Evolutionary conservation across 2,329 filamentous ascomycete species (phyloP).

Genomic region (Fusarium fujikuroi): DNA sequence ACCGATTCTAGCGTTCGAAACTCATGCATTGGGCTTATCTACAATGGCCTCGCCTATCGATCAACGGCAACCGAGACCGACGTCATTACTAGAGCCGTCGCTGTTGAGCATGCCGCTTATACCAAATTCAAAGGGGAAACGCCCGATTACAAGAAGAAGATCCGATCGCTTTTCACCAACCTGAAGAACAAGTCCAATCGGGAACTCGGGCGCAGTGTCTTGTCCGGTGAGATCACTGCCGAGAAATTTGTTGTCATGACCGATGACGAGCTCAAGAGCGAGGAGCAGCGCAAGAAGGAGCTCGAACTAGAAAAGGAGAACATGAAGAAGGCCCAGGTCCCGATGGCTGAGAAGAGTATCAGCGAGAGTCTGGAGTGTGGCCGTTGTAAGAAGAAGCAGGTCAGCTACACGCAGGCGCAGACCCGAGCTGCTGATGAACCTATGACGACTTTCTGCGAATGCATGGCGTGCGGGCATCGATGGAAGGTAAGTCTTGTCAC

Average conservation of each 20-base stretch:
- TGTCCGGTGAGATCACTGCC: conserved; percentile 77
- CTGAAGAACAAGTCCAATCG: conserved; percentile 92
- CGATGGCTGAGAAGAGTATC: conserved; percentile 90
- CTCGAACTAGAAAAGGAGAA: conserved; percentile 86
- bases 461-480: conserved; percentile 74
- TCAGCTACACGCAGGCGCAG: conserved; percentile 96
- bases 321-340: conserved; percentile 96
- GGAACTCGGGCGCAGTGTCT: conserved; percentile 78
- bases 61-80: conserved; percentile 77
- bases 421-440: conserved; percentile 96
- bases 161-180: conserved; percentile 93
- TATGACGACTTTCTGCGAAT: conserved; percentile 81
- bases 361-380: conserved; percentile 88
- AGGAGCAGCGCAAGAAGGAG: conserved; percentile 81
- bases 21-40: conserved; percentile 89
- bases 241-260: conserved; percentile 86
- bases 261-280: conserved; percentile 90
- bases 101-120: conserved; percentile 85
- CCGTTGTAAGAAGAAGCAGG: conserved; percentile 92
- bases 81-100: conserved; percentile 79
- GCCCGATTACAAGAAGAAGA: conserved; percentile 83
- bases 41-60: conserved; percentile 83
- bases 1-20: conserved; percentile 81
- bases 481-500: conserved; percentile 70
- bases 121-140: conserved; percentile 75